phyloP scores from a whole-genome alignment of 176 grass and related monocot species.

The Elymus sibiricus region DNA sequence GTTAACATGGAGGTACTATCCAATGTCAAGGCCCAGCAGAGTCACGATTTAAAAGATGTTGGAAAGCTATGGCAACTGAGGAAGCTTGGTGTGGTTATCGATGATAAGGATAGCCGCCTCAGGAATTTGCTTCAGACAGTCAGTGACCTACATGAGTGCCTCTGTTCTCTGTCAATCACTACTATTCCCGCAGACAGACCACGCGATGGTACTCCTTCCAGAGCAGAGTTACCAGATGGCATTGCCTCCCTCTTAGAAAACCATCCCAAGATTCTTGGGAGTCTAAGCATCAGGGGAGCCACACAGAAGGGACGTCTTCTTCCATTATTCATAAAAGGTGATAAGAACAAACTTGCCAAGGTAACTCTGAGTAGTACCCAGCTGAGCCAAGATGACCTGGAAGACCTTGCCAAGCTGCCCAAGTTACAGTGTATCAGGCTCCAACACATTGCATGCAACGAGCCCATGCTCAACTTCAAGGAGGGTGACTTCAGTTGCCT shows the following conservation, averaged over 20 bases:
- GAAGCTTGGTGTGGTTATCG: background rate
- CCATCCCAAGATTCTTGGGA: background rate
- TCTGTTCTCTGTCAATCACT: background rate
- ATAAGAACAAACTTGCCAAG: background rate
- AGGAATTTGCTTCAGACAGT: background rate
- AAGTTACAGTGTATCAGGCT: background rate
- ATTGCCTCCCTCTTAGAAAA: background rate
- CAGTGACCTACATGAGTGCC: background rate
- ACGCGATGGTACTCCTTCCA: background rate
- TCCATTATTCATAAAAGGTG: rapidly evolving
- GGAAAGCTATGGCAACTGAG: no score
- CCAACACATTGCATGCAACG: background rate
- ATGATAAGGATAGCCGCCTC: background rate
- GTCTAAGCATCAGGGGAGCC: background rate
- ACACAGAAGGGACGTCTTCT: background rate
- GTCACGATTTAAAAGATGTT: background rate
- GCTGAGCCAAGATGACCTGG: background rate
- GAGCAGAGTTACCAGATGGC: background rate
- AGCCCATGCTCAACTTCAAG: background rate
- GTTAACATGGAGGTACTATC: background rate
- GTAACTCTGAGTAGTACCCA: background rate
- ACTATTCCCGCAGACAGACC: no score
- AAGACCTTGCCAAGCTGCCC: background rate
- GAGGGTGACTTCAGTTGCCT: background rate
- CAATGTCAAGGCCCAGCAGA: background rate